phyloP scores from a whole-genome alignment of 371 early-diverging fungal genomes.

The Haplosporangium sp. region DNA sequence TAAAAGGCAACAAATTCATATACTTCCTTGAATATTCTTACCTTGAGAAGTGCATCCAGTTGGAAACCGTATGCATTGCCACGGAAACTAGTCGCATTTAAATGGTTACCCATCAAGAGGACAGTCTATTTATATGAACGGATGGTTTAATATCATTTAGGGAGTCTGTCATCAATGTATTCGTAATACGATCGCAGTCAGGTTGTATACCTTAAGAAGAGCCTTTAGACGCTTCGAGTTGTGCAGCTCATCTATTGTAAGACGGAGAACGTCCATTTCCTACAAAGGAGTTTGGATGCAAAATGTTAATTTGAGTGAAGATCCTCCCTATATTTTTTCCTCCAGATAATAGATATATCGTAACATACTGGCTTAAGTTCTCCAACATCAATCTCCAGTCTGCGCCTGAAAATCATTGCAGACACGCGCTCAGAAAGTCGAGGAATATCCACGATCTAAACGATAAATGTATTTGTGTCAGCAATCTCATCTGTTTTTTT shows the following conservation, averaged over 20 bases:
- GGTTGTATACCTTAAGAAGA: conserved; percentile 65
- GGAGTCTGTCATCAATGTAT: neutral
- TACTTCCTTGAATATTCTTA: conserved; percentile 16
- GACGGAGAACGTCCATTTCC: conserved; percentile 62
- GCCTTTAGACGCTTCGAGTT: conserved; percentile 63
- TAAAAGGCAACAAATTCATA: neutral
- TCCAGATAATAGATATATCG: conserved; percentile 22
- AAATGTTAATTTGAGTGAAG: too few relatives aligned
- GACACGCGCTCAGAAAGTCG: conserved; percentile 75
- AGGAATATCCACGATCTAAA: conserved; percentile 75
- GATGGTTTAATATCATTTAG: neutral
- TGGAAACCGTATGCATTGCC: conserved; percentile 88
- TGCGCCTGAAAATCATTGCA: conserved; percentile 80
- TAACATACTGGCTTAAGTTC: conserved; percentile 70
- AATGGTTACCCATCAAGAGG: conserved; percentile 83
- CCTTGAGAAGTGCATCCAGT: conserved; percentile 77
- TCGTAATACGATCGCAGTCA: neutral
- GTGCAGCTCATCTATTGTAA: conserved; percentile 60
- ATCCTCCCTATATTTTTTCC: neutral
- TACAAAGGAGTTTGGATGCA: conserved; percentile 32
- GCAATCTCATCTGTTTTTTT: neutral
- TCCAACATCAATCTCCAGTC: conserved; percentile 77
- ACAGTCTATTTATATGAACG: conserved; percentile 60
- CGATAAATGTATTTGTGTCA: neutral
- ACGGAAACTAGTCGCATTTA: conserved; percentile 83